phyloP scores from a whole-genome alignment of 2,329 filamentous ascomycete species.

The Phoma herbarum region DNA sequence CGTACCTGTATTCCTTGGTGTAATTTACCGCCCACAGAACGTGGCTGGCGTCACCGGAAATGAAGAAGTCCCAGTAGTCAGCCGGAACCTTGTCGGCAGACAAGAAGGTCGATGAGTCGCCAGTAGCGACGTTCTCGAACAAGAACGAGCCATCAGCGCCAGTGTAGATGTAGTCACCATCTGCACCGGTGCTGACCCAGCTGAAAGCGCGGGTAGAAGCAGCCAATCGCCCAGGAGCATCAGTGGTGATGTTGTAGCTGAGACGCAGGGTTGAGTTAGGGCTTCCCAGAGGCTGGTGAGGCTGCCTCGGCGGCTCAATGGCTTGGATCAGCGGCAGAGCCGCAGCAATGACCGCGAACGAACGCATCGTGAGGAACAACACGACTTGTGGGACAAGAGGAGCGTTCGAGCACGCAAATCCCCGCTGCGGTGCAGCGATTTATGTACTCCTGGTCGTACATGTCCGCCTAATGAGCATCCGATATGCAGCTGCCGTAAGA shows the following conservation, averaged over 20 bases:
- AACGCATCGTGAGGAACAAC: slow-evolving; percentile 38
- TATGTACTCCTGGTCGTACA: slow-evolving; percentile 34
- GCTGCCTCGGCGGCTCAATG: slow-evolving; percentile 62
- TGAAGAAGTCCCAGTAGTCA: slow-evolving; percentile 66
- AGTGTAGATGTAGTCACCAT: slow-evolving; percentile 69
- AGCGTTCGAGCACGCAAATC: slow-evolving; percentile 26
- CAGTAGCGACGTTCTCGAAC: slow-evolving; percentile 69
- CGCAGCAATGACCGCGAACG: slow-evolving; percentile 39
- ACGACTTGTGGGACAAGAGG: slow-evolving; percentile 29
- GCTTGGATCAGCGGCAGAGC: slow-evolving; percentile 40
- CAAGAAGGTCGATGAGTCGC: slow-evolving; percentile 65
- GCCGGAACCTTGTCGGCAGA: slow-evolving; percentile 65
- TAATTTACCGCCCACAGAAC: slow-evolving; percentile 71
- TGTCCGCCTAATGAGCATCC: slow-evolving; percentile 33
- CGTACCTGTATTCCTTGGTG: slow-evolving; percentile 67
- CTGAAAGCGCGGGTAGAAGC: slow-evolving; percentile 60
- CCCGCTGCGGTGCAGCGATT: slow-evolving; percentile 19
- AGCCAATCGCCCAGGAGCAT: slow-evolving; percentile 48
- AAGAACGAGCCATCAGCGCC: slow-evolving; percentile 63
- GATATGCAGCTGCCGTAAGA: slow-evolving; percentile 44
- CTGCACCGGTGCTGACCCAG: slow-evolving; percentile 67
- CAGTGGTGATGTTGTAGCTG: slow-evolving; percentile 68
- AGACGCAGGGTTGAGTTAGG: slow-evolving; percentile 63
- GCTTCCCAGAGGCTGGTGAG: slow-evolving; percentile 62
- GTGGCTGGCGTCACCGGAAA: slow-evolving; percentile 66